Percentiles rank a stretch among this genome's conserved stretches.
These are phyloP conservation scores for Penicillium psychrosexuale DNA, from an alignment of 2,329 filamentous ascomycete genomes.

Conservation along the genomic window DNA sequence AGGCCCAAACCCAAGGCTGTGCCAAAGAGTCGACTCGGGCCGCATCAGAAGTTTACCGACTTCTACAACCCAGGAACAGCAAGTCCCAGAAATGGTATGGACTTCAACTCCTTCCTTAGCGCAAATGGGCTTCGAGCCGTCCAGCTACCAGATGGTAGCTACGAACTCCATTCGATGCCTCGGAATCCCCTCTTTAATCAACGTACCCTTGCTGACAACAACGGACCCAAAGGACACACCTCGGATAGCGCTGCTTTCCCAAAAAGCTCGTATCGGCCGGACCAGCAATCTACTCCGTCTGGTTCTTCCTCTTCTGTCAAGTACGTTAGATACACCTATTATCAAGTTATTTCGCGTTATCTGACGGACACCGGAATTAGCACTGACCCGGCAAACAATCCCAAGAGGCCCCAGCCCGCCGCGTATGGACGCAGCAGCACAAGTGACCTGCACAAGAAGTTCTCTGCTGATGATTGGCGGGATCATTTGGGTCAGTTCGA, in stretches of 20 bases:
- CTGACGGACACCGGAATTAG: constrained; percentile 1
- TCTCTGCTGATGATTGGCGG: constrained; percentile 44
- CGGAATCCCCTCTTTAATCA: constrained; percentile 2
- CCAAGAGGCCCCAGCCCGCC: constrained; percentile 11
- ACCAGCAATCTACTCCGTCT: constrained; percentile 9
- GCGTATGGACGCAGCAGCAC: constrained; percentile 35
- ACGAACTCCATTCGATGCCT: not conserved
- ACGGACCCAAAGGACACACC: constrained; percentile 31
- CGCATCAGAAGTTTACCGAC: constrained; percentile 30
- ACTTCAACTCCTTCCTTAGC: constrained; percentile 13
- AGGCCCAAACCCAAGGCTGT: constrained; percentile 39
- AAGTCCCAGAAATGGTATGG: constrained; percentile 34
- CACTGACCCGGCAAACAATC: constrained; percentile 1
- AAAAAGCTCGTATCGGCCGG: constrained; percentile 13
- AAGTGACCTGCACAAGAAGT: constrained; percentile 37
- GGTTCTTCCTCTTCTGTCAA: constrained; percentile 14
- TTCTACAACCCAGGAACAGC: constrained; percentile 24
- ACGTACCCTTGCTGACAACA: constrained; percentile 23
- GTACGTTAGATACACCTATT: constrained; percentile 8
- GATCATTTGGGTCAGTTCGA: constrained; percentile 35
- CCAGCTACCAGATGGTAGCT: not conserved
- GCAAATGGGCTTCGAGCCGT: not conserved
- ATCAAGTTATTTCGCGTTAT: not conserved
- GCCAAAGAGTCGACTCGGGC: constrained; percentile 39
- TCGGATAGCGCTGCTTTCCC: constrained; percentile 31